Conservation (phyloP, 2,329 filamentous ascomycete genomes). For the Fulvia fulva region DNA sequence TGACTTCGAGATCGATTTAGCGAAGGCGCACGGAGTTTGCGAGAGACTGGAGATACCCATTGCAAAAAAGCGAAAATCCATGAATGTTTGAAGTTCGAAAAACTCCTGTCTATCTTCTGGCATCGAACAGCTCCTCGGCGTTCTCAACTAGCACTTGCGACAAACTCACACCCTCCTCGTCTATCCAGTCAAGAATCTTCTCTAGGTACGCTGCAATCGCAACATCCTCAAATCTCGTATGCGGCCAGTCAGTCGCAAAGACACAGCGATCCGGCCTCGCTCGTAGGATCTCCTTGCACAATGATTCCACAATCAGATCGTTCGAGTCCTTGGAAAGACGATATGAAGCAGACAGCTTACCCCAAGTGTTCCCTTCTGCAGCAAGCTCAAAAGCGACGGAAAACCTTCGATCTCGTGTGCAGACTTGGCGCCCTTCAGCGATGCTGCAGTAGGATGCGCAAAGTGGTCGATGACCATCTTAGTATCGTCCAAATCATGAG, state of each 20-base stretch:
- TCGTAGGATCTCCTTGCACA: constrained; percentile 49
- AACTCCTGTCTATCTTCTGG: background rate
- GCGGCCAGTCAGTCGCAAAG: constrained; percentile 62
- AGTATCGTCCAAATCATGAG: constrained; percentile 44
- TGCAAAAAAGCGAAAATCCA: background rate
- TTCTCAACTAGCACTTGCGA: constrained; percentile 54
- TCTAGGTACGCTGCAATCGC: constrained; percentile 55
- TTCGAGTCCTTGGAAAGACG: constrained; percentile 45
- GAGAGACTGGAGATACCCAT: background rate
- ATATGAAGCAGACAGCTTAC: constrained; percentile 59
- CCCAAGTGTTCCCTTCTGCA: constrained; percentile 49
- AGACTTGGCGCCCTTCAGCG: constrained; percentile 27
- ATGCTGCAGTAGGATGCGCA: constrained; percentile 35
- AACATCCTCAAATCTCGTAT: constrained; percentile 57
- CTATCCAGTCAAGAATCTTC: constrained; percentile 52
- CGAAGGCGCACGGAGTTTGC: constrained; percentile 8
- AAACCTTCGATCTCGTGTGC: constrained; percentile 50
- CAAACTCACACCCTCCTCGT: constrained; percentile 41
- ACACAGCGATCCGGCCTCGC: constrained; percentile 47
- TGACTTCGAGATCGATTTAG: constrained; percentile 4
- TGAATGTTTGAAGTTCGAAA: background rate
- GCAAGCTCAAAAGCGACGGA: constrained; percentile 45
- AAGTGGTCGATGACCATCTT: constrained; percentile 60
- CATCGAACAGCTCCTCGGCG: constrained; percentile 48
- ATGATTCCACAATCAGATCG: constrained; percentile 32